Evolutionary conservation across 2,329 filamentous ascomycete species (phyloP).

Genomic region (Chrysoporthe austroafricana): DNA sequence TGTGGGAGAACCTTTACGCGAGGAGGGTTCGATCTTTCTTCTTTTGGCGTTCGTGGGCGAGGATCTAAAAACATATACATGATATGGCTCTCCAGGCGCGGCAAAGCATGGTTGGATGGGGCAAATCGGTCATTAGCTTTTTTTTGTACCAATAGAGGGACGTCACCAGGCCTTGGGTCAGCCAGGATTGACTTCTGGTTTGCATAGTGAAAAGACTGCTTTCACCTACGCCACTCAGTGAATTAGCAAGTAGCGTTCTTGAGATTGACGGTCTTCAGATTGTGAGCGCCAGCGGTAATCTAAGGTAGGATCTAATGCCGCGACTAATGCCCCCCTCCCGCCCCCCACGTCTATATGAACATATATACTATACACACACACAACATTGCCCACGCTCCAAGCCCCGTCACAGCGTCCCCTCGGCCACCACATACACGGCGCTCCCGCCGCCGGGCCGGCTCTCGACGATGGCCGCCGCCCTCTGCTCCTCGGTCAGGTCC

Average conservation of each 20-base stretch:
- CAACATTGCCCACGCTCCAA: not conserved
- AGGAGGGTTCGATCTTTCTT: not conserved
- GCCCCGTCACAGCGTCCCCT: conserved; percentile 28
- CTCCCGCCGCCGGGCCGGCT: conserved; percentile 83
- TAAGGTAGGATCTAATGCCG: not conserved
- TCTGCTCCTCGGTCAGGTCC: conserved; percentile 68
- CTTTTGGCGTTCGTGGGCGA: not conserved
- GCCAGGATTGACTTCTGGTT: not conserved
- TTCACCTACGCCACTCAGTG: not conserved
- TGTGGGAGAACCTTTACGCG: too few species aligned
- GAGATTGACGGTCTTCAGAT: too few species aligned
- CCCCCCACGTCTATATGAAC: not conserved
- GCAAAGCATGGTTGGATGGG: not conserved
- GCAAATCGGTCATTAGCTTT: too few species aligned
- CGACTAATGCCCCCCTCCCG: not conserved
- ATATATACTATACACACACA: not conserved
- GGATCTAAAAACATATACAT: not conserved
- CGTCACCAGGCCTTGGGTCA: not conserved
- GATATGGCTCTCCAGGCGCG: not conserved
- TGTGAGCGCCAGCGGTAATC: not conserved
- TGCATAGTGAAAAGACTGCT: not conserved
- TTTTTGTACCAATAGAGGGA: not conserved
- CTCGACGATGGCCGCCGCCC: conserved; percentile 80
- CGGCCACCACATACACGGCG: conserved; percentile 52
- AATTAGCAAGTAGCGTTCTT: too few species aligned